Evolutionary conservation across 1,139 yeast genomes (phyloP), one percentile per base, ranked within the genome.

Genomic region (Petasospora fabianii): DNA sequence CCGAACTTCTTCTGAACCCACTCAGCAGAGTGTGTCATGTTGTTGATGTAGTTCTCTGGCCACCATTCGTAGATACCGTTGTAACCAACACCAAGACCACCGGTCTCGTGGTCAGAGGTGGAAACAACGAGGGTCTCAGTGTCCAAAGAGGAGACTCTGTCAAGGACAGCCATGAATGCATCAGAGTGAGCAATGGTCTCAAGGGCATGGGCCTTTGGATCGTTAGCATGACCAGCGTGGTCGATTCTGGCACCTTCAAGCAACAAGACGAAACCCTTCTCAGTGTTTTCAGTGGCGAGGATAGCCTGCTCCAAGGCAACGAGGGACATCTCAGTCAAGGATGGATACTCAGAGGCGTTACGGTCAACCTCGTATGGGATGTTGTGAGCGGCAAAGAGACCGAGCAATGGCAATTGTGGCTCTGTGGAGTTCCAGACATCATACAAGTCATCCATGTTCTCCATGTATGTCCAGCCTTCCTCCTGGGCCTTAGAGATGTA

Each of bases 71-170:
- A 52, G 27, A 46, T 36, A 34, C 42, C 42, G 32, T 48, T 39
- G 30, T 38, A 28, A 30, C 50, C 56, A 19, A 49, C 34, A 27
- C 48, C 54, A 15, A 47, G 42, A 14, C 52, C 56, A 47, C 54
- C 54, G 35, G 53, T 48, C 39, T 52, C 56, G 30, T 52, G 56
- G 41, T 52, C 56, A 26, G 56, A 52, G 26, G 56, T 52, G n/a
- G 53, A 42, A 13, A 52, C 48, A 30, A 52, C 54, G 16, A 46
- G 22, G 8, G 56, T 52, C 39, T 52, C 54, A 16, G 51, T 46
- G 30, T 52, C 54, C 27, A 52, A 30, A 4, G 27, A 7, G 9
- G 49, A 17, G 18, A 52, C 53, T 31, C 54, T 44, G 36, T 52
- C 53, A 40, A 52, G 39, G 9, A 52, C 56, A 17, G 56, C 56